Evolutionary conservation across 2,329 filamentous ascomycete genomes (phyloP).

Genomic region (Gnomoniopsis sp.): DNA sequence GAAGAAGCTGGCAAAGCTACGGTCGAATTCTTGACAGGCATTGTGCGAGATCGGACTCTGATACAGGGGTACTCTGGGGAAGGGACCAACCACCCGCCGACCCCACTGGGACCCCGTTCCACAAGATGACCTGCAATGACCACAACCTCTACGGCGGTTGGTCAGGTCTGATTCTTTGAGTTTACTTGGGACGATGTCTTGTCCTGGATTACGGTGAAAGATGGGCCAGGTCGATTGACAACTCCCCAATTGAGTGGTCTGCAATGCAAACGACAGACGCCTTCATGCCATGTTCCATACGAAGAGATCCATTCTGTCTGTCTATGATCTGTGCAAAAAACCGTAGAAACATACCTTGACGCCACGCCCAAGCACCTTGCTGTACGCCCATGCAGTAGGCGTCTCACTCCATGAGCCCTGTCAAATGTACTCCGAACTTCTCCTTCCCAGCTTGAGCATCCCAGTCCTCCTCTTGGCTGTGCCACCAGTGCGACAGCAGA

Average conservation of each 20-base stretch:
- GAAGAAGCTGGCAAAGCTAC: slow-evolving; percentile 7
- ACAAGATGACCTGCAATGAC: not conserved
- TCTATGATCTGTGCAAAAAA: slow-evolving; percentile 1
- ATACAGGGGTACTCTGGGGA: not conserved
- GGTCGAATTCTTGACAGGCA: slow-evolving; percentile 15
- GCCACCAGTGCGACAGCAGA: too few relatives aligned
- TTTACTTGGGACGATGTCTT: too few relatives aligned
- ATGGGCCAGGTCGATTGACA: too few relatives aligned
- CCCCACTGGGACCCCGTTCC: not conserved
- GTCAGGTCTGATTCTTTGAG: too few relatives aligned
- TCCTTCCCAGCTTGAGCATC: not conserved
- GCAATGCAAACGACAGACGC: too few relatives aligned
- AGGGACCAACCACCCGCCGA: slow-evolving; percentile 1
- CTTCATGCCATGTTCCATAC: not conserved
- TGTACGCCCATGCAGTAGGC: slow-evolving; percentile 1
- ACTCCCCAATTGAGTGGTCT: too few relatives aligned
- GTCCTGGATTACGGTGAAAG: too few relatives aligned
- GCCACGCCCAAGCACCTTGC: slow-evolving; percentile 7
- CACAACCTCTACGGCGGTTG: not conserved
- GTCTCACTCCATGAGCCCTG: not conserved
- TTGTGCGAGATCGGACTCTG: not conserved
- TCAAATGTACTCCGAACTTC: not conserved
- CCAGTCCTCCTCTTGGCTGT: not conserved
- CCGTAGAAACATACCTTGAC: not conserved
- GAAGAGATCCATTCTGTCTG: not conserved